phyloP scores from a whole-genome alignment of 257 asterid genomes.

The Nicotiana undulata region DNA sequence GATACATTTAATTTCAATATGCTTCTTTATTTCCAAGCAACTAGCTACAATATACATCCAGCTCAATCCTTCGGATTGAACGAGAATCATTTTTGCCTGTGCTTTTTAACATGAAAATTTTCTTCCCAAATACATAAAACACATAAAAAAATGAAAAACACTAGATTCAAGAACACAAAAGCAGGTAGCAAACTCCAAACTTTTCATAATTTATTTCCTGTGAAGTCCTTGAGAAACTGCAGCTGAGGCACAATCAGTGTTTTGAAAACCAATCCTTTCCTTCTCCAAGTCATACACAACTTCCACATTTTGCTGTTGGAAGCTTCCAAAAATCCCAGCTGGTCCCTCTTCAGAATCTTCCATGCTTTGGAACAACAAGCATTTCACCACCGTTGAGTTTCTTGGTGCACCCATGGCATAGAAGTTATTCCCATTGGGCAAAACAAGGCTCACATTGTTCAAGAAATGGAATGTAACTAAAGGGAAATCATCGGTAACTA shows the following conservation, averaged over 20 bases:
- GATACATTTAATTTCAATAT: neutral
- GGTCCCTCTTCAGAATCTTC: constrained; percentile 46
- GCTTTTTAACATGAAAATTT: neutral
- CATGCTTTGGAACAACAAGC: constrained; percentile 56
- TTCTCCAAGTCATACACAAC: constrained; percentile 73
- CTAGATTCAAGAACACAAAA: neutral
- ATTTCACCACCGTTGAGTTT: constrained; percentile 48
- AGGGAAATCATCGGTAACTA: constrained; percentile 37
- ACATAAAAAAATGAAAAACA: neutral
- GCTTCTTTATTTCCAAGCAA: neutral
- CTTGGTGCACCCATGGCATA: constrained; percentile 58
- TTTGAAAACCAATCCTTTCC: constrained; percentile 56
- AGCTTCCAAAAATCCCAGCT: constrained; percentile 68
- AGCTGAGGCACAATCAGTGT: constrained; percentile 47
- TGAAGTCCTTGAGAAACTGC: constrained; percentile 39
- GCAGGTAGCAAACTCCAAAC: neutral
- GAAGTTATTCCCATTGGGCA: constrained; percentile 48
- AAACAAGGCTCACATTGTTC: constrained; percentile 39
- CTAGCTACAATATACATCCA: neutral
- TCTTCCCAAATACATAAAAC: neutral
- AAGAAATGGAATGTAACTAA: constrained; percentile 50
- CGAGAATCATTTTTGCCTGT: neutral
- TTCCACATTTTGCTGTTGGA: constrained; percentile 66
- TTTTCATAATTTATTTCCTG: neutral
- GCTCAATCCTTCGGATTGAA: neutral